A percentile compares a stretch with the other conserved stretches of the same genome.
These are phyloP conservation scores for Fusarium metavorans DNA, from an alignment of 2,329 filamentous ascomycete species.

Conservation along the genomic window DNA sequence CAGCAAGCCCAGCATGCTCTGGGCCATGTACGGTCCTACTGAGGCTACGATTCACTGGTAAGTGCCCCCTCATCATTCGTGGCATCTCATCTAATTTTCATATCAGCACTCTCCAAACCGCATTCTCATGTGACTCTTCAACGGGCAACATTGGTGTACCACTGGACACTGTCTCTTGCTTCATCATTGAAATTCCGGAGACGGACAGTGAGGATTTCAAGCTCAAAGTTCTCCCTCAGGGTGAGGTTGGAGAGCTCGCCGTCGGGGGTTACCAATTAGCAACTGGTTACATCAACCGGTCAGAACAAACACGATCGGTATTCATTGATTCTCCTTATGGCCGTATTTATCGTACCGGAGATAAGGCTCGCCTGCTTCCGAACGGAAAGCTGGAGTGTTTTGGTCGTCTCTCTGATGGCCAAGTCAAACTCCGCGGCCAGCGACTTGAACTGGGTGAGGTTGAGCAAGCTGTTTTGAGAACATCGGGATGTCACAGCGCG, in stretches of 20 bases:
- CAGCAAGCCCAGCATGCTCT: conserved; percentile 72
- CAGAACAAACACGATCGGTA: conserved; percentile 76
- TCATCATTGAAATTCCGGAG: conserved; percentile 68
- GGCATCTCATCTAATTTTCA: conserved; percentile 2
- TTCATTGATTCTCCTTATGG: conserved; percentile 80
- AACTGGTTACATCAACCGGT: conserved; percentile 82
- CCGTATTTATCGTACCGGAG: conserved; percentile 84
- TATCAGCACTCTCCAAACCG: conserved; percentile 74
- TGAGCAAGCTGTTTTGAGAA: conserved; percentile 75
- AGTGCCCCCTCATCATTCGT: conserved; percentile 29
- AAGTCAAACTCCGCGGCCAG: conserved; percentile 89
- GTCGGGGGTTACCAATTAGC: conserved; percentile 86
- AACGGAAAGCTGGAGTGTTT: conserved; percentile 84
- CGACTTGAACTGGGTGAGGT: conserved; percentile 84
- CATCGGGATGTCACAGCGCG: conserved; percentile 71
- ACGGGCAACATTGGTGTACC: conserved; percentile 81
- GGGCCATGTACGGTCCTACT: conserved; percentile 95
- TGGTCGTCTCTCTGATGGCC: conserved; percentile 82
- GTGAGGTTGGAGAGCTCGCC: conserved; percentile 82
- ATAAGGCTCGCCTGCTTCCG: conserved; percentile 77
- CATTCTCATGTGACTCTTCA: conserved; percentile 67
- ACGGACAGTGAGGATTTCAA: conserved; percentile 35
- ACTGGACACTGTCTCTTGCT: conserved; percentile 83
- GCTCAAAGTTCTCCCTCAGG: conserved; percentile 70
- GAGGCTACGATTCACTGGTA: conserved; percentile 90